phyloP scores from a whole-genome alignment of 441 rosid species.

The Metrosideros polymorpha region DNA sequence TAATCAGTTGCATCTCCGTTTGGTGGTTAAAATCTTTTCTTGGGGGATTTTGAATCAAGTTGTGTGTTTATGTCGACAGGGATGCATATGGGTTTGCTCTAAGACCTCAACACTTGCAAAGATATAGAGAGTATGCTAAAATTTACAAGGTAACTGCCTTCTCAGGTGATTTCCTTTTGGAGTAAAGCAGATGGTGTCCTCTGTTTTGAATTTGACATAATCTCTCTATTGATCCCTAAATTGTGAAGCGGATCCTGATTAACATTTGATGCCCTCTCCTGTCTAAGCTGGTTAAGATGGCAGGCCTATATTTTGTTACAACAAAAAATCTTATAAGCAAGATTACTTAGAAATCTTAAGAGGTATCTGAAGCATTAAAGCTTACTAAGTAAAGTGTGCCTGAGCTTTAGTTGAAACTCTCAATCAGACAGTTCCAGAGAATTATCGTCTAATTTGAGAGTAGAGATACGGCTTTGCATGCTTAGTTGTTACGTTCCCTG shows the following conservation, averaged over 20 bases:
- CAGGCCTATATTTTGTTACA: neutral
- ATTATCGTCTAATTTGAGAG: neutral
- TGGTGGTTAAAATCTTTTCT: neutral
- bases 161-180: neutral
- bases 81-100: constrained; percentile 64
- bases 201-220: neutral
- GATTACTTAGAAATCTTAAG: neutral
- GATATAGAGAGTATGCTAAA: constrained; percentile 38
- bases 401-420: neutral
- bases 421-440: neutral
- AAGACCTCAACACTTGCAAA: constrained; percentile 64
- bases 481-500: neutral
- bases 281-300: neutral
- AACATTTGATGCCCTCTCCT: neutral
- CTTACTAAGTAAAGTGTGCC: neutral
- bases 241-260: neutral
- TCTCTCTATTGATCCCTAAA: neutral
- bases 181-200: neutral
- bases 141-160: constrained; percentile 34
- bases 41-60: neutral
- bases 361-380: neutral
- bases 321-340: neutral
- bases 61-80: constrained; percentile 22
- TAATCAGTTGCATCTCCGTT: neutral
- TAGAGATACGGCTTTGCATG: neutral